phyloP scores from a whole-genome alignment of 2,329 filamentous ascomycete species.

The Colletotrichum neosansevieriae region DNA sequence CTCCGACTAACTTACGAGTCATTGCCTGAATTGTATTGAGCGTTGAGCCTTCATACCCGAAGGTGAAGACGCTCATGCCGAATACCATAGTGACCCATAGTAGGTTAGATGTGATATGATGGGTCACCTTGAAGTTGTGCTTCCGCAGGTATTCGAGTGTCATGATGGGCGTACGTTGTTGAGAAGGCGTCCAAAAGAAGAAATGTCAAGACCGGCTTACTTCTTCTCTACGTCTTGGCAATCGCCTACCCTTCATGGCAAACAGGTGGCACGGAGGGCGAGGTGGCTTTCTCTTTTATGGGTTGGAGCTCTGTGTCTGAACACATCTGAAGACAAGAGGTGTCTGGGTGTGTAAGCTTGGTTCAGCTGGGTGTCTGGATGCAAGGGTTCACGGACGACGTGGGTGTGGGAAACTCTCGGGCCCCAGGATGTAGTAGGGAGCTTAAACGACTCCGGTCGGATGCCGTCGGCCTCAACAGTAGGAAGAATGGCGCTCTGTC shows the following conservation, averaged over 20 bases:
- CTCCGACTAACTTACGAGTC: conserved; percentile 33
- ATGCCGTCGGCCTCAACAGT: conserved; percentile 26
- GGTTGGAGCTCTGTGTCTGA: neutral
- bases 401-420: conserved; percentile 24
- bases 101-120: conserved; percentile 41
- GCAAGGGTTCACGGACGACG: conserved; percentile 28
- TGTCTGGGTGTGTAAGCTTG: conserved; percentile 5
- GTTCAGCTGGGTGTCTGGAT: conserved; percentile 1
- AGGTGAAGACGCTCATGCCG: conserved; percentile 43
- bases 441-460: conserved; percentile 22
- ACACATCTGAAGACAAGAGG: neutral
- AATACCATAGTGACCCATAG: conserved; percentile 41
- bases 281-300: conserved; percentile 35
- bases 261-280: neutral
- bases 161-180: conserved; percentile 30
- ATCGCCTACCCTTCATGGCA: neutral
- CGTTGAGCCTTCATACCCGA: conserved; percentile 43
- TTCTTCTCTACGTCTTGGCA: conserved; percentile 27
- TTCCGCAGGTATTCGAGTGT: conserved; percentile 33
- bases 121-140: conserved; percentile 42
- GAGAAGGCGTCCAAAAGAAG: conserved; percentile 36
- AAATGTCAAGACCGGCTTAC: conserved; percentile 31
- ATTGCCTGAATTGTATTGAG: conserved; percentile 43
- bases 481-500: conserved; percentile 27
- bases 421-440: conserved; percentile 15